Conservation (phyloP, 2,329 filamentous ascomycete species). For the Aspergillus japonicus region DNA sequence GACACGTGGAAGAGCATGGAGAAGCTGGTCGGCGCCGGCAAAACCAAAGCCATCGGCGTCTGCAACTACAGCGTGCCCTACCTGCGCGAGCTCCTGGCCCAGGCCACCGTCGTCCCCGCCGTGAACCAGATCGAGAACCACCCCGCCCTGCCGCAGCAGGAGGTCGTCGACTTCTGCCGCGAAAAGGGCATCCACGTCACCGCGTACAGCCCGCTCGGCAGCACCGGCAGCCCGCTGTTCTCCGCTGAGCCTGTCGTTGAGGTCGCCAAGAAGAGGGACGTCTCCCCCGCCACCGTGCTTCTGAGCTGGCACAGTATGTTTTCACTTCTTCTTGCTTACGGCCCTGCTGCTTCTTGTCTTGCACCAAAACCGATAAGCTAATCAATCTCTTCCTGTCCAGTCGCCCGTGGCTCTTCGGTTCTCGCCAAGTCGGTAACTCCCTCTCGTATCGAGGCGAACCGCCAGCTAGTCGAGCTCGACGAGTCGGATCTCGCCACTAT, state of each 20-base stretch:
- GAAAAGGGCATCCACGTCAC: constrained; percentile 53
- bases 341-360: no score
- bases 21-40: constrained; percentile 54
- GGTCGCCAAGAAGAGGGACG: constrained; percentile 42
- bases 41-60: constrained; percentile 58
- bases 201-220: constrained; percentile 49
- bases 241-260: constrained; percentile 42
- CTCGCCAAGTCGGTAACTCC: constrained; percentile 45
- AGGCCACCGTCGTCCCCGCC: constrained; percentile 62
- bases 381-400: constrained; percentile 16
- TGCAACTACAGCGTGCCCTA: constrained; percentile 58
- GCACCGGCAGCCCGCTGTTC: constrained; percentile 45
- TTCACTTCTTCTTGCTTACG: not conserved
- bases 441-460: constrained; percentile 42
- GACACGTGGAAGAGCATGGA: constrained; percentile 75
- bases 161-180: constrained; percentile 53
- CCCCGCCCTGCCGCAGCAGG: constrained; percentile 62
- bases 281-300: constrained; percentile 40
- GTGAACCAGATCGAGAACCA: constrained; percentile 83
- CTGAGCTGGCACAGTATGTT: constrained; percentile 46
- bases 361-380: not conserved
- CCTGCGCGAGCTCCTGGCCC: constrained; percentile 55
- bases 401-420: constrained; percentile 41
- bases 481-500: constrained; percentile 38
- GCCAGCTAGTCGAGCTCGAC: constrained; percentile 40